These are phyloP conservation scores for Fusarium pseudograminearum DNA, from an alignment of 2,329 filamentous ascomycete species.

Conservation along the genomic window DNA sequence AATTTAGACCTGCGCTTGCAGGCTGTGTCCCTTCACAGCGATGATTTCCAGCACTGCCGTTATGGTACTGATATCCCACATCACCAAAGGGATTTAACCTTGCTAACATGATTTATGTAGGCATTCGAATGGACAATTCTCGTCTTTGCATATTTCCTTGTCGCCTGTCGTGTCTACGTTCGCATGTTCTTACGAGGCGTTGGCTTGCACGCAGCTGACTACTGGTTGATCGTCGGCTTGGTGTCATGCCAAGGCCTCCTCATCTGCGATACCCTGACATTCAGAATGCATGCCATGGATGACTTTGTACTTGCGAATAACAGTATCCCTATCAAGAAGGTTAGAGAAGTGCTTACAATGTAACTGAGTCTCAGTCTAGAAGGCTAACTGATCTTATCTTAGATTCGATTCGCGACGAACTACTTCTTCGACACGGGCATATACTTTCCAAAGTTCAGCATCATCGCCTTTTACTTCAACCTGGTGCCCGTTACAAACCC, in stretches of 20 bases:
- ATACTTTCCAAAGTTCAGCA: slow-evolving; percentile 23
- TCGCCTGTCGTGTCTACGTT: slow-evolving; percentile 13
- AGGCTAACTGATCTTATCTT: rapidly evolving
- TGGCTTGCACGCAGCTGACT: background rate
- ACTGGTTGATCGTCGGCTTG: background rate
- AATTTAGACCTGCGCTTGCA: background rate
- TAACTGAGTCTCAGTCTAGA: background rate
- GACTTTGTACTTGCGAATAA: slow-evolving; percentile 2
- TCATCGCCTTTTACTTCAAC: slow-evolving; percentile 16
- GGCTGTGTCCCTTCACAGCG: background rate
- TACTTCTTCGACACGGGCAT: slow-evolving; percentile 20
- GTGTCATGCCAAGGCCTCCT: background rate
- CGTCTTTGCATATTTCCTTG: background rate
- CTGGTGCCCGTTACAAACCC: background rate
- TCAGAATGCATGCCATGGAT: slow-evolving; percentile 10
- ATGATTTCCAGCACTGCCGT: slow-evolving; percentile 22
- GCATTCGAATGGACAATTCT: slow-evolving; percentile 18
- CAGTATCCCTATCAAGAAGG: slow-evolving; percentile 1
- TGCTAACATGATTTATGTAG: background rate
- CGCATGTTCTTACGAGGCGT: background rate
- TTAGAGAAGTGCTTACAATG: background rate
- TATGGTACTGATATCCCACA: background rate
- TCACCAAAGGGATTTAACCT: rapidly evolving
- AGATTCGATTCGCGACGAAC: slow-evolving; percentile 15
- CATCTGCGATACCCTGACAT: slow-evolving; percentile 9